These are phyloP conservation scores for Sistotremastrum niveocremeum DNA, from an alignment of 768 basidiomycete species.

Conservation along the genomic window DNA sequence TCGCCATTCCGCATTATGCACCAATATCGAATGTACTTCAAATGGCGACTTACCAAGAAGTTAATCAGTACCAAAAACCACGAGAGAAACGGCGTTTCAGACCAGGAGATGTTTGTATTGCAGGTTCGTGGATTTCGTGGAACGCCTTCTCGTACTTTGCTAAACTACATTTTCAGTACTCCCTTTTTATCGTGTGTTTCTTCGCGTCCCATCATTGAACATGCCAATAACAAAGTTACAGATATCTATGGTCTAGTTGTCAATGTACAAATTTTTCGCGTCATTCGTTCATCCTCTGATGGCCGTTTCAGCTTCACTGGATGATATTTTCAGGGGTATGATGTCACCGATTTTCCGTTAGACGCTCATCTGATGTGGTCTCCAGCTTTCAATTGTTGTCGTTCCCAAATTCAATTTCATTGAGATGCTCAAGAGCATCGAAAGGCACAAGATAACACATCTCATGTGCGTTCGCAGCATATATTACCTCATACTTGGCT, in stretches of 20 bases:
- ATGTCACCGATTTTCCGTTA: neutral
- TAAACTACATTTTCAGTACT: slow-evolving; percentile 9
- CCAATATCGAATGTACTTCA: slow-evolving; percentile 52
- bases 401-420: slow-evolving; percentile 50
- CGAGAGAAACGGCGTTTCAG: slow-evolving; percentile 39
- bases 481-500: neutral
- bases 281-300: slow-evolving; percentile 17
- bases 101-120: slow-evolving; percentile 47
- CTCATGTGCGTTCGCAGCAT: slow-evolving; percentile 28
- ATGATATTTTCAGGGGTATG: slow-evolving; percentile 41
- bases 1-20: slow-evolving; percentile 47
- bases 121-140: slow-evolving; percentile 25
- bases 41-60: slow-evolving; percentile 36
- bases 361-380: neutral
- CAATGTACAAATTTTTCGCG: slow-evolving; percentile 27
- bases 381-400: slow-evolving; percentile 39
- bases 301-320: slow-evolving; percentile 34
- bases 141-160: neutral
- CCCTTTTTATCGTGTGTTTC: slow-evolving; percentile 7
- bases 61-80: slow-evolving; percentile 30
- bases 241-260: slow-evolving; percentile 59
- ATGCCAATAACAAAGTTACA: slow-evolving; percentile 13
- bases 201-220: neutral
- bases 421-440: slow-evolving; percentile 48
- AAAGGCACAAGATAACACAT: slow-evolving; percentile 41